Base-by-base conservation (phyloP, 441 rosid genomes). In the Syzygium syzygioides region DNA sequence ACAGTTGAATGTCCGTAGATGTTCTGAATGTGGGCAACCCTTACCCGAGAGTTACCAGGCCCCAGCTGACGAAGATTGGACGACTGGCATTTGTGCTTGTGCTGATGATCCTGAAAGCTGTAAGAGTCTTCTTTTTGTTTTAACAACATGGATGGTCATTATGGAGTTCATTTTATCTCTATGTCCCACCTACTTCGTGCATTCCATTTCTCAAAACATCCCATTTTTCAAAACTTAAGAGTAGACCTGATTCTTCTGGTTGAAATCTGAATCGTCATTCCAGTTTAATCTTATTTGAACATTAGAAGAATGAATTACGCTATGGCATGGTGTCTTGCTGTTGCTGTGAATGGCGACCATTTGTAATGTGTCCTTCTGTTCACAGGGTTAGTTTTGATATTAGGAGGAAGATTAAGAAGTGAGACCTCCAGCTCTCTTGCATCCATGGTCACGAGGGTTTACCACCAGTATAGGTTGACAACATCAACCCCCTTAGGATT, bases 11-110 rank as follows among this genome's bases (percentile, higher is more conserved):
- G 90, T 92, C 76, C 95, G 91, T 64, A 93, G 94, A 92, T 97
- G 99, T 91, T 66, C 55, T 85, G 98, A 97, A 89, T 97, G 99
- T 80, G 96, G 98, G 87, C 99, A 97, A 91, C 90, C 92, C 56
- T 87, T 96, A 45, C 99, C 99, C 1, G 98, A 96, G 89, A 94
- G 92, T 90, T 95, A 95, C 54, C 96, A 97, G 91, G 99, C 99
- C 14, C 99, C 98, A 34, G 94, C 97, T 56, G 97, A 97, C 91
- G 99, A 97, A 92, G 95, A 96, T 85, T 96, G 98, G 99, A 94
- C 98, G 2, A 96, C 98, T 14, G 98, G 98, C 48, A 94, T 97
- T 71, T 96, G 88, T 55, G 95, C 92, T 32, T 97, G 98, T 86
- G 90, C 88, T 79, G 94, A 96, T 88, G 99, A 97, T 92, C 60